Evolutionary conservation across 257 asterid species (phyloP).

Genomic region (Solanum pinnatisectum): DNA sequence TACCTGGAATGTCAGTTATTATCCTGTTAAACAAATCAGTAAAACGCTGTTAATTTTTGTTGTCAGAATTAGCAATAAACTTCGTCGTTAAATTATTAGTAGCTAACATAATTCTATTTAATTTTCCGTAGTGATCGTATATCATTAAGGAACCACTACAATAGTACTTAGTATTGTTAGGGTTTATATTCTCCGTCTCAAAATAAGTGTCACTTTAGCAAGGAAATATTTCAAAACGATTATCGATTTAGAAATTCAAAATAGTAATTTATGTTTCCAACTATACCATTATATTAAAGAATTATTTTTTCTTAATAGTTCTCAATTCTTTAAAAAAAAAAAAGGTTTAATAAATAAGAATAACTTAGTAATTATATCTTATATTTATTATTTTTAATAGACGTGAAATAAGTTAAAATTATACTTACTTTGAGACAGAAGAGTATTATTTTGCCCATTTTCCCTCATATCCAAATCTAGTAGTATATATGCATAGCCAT

Average conservation of each 20-base stretch:
- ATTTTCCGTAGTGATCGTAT: accelerated
- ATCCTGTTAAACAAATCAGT: slow-evolving; percentile 18
- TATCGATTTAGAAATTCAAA: background rate
- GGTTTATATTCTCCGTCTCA: background rate
- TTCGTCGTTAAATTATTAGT: background rate
- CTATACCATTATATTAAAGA: background rate
- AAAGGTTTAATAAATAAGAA: background rate
- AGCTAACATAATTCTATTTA: background rate
- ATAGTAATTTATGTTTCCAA: background rate
- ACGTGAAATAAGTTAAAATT: background rate
- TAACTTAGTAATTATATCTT: background rate
- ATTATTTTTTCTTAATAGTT: background rate
- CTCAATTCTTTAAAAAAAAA: background rate
- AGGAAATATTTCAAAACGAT: accelerated
- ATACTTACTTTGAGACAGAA: background rate
- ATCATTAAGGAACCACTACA: background rate
- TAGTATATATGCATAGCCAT: background rate
- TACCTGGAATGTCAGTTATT: slow-evolving; percentile 89
- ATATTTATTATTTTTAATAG: too few species aligned
- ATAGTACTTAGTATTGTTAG: background rate
- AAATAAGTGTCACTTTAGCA: background rate
- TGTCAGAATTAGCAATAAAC: background rate
- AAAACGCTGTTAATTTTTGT: background rate
- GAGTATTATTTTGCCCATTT: background rate
- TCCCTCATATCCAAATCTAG: background rate